Conservation (phyloP, 345 rosid species). For the Melaleuca alternifolia region DNA sequence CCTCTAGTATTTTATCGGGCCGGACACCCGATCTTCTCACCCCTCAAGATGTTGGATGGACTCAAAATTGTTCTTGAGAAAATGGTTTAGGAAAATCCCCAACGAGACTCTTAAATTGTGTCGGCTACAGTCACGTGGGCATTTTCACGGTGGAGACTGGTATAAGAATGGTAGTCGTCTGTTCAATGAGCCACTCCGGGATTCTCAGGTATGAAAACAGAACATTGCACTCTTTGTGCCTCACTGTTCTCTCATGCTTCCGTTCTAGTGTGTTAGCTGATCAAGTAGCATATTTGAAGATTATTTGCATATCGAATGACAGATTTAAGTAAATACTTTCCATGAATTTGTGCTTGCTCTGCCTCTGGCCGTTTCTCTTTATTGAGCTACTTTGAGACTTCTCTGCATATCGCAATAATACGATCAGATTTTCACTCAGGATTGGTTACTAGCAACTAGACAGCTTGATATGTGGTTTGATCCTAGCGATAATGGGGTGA, state of each 20-base stretch:
- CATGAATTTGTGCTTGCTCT: background rate
- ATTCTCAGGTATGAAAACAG: conserved; percentile 43
- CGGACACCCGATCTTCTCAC: conserved; percentile 63
- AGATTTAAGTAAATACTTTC: background rate
- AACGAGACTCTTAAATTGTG: conserved; percentile 62
- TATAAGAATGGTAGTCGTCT: conserved; percentile 91
- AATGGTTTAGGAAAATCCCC: conserved; percentile 57
- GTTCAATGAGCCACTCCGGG: conserved; percentile 54
- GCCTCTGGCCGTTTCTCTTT: background rate
- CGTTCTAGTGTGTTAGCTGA: background rate
- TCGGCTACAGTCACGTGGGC: conserved; percentile 93
- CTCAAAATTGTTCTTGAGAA: conserved; percentile 62
- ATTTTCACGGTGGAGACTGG: conserved; percentile 91
- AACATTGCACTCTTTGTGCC: background rate
- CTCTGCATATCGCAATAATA: background rate
- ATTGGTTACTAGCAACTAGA: conserved; percentile 23
- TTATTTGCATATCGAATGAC: background rate
- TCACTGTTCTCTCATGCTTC: background rate
- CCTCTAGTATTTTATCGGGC: conserved; percentile 71
- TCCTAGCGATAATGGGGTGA: conserved; percentile 80
- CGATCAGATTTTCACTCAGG: background rate
- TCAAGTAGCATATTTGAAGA: background rate
- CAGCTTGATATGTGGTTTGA: conserved; percentile 97
- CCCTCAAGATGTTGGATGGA: conserved; percentile 60
- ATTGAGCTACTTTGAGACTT: background rate